Evolutionary conservation across 768 basidiomycete species (phyloP), one percentile per base, ranked within the genome.

Genomic region (Gloeostereum incarnatum): DNA sequence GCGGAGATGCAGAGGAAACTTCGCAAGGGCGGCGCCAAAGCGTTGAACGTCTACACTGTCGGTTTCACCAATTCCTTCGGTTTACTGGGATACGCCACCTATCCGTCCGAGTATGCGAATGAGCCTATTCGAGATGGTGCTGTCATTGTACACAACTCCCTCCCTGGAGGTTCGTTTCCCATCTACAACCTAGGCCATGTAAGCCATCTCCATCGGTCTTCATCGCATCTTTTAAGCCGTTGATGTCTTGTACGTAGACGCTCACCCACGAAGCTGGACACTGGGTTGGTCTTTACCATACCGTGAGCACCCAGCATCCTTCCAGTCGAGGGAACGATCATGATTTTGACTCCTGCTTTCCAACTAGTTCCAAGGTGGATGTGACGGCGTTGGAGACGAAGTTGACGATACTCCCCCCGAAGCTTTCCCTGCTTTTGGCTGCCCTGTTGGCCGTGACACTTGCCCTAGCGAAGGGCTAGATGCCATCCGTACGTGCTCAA

Each of bases 281-380:
- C 49, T 71, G 68, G 68, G 50, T 63, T 38, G 68, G 68, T 8
- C 52, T 69, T 3, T 69, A 65, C 52, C 68, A 68, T 47, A 66
- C 65, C n/a, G n/a, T n/a, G 52, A 50, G 62, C 43, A 55, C 55
- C 26, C 55, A 57, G 25, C 61, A 54, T 55, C 38, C 26, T 31
- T 49, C 50, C 31, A 31, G n/a, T n/a, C n/a, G n/a, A n/a, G n/a
- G n/a, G n/a, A n/a, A n/a, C n/a, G n/a, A n/a, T n/a, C n/a, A n/a
- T n/a, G n/a, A n/a, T n/a, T n/a, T n/a, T n/a, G n/a, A n/a, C n/a
- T n/a, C n/a, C n/a, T n/a, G n/a, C n/a, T n/a, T n/a, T n/a, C n/a
- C n/a, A n/a, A n/a, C n/a, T n/a, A n/a, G 14, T 62, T 64, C 56
- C 55, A 68, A 51, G 62, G 62, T 17, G 61, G 60, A 24, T 66